phyloP scores from a whole-genome alignment of 139 green algal species.

The Closterium sp. region DNA sequence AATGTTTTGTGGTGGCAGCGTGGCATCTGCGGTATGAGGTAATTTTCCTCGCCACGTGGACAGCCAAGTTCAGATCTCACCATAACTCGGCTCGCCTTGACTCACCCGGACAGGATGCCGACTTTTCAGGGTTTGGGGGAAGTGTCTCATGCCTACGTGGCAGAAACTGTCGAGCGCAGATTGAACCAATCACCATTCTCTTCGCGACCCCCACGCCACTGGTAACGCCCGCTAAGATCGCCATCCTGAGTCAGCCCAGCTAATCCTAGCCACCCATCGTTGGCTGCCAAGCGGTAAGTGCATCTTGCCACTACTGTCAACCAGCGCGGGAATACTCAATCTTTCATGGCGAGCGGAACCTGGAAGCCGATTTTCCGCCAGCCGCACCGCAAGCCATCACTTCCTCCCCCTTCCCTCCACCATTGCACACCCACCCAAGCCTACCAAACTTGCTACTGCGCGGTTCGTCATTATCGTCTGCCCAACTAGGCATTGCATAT shows the following conservation, averaged over 20 bases:
- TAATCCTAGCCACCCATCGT: neutral
- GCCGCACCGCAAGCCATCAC: neutral
- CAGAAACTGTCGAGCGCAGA: neutral
- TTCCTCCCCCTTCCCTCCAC: neutral
- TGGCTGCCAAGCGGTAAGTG: neutral
- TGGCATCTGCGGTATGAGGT: neutral
- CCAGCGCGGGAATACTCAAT: too few relatives aligned
- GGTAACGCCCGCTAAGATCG: too few relatives aligned
- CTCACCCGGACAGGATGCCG: neutral
- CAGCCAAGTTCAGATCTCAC: neutral
- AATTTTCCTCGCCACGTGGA: neutral
- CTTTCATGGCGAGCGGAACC: neutral
- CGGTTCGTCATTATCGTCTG: too few relatives aligned
- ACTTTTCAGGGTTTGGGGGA: neutral
- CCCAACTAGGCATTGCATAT: neutral
- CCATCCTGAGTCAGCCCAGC: neutral
- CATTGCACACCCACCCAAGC: neutral
- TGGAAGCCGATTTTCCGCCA: neutral
- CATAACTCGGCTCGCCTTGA: neutral
- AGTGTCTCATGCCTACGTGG: neutral
- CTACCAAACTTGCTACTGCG: neutral
- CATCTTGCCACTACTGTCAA: neutral
- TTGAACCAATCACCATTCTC: neutral
- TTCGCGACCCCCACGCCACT: too few relatives aligned
- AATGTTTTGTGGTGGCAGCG: neutral